Base-by-base conservation (phyloP, 306 rosid species). In the Cicer chorassanicum region DNA sequence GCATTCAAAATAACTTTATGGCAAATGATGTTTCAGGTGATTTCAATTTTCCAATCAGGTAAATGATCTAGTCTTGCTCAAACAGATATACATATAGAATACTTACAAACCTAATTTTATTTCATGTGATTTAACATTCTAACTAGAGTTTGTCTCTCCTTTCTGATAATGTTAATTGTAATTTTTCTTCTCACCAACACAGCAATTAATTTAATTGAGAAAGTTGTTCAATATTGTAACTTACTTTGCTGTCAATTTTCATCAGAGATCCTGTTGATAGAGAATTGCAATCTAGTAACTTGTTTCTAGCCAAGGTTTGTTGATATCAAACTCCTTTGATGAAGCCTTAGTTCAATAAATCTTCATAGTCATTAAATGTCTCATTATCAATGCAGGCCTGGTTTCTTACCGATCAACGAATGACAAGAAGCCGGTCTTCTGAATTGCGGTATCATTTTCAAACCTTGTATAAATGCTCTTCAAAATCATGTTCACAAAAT, bases 381-480 rank as follows among this genome's bases (percentile, higher is more conserved):
- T 79, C 46, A 7, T 73, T 53, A 14, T 80, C 44, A 55, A 61
- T 70, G 85, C 91, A 93, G 97, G 96, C 97, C n/a, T 93, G 98
- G 98, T 91, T 91, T 84, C 91, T 91, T 50, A 91, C 88, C 67
- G 87, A 92, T 79, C 97, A 91, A 73, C 86, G 97, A 13, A 85
- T 91, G 92, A 91, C 98, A 70, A 88, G 98, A 88, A 93, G 98
- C 81, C 91, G 97, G 12, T 93, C 98, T 61, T 93, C 98, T 68
- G 98, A 93, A 80, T 82, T 93, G 81, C 84, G 98, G 98, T 91
- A 91, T 21, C 1, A 29, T 41, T 67, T 56, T 40, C 45, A 50
- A 38, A 39, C 56, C 81, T 71, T 66, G 9, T 45, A 46, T 15
- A 29, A 29, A 15, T 64, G 44, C 41, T 78, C 68, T 65, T 70